Conservation (phyloP, 306 rosid species). For the Pterocarpus macrocarpus region DNA sequence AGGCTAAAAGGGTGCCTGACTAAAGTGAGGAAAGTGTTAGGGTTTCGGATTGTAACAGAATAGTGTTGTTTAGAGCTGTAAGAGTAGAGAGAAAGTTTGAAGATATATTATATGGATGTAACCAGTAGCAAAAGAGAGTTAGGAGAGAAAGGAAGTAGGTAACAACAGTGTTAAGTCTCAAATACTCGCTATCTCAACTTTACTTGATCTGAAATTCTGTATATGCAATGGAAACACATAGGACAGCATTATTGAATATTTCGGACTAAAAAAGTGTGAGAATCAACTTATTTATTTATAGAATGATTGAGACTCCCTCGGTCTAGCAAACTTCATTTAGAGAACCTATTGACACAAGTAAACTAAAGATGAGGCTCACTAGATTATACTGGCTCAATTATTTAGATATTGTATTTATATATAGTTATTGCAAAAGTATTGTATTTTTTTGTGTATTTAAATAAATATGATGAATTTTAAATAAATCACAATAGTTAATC, state of each 20-base stretch:
- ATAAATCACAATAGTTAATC: too few relatives aligned
- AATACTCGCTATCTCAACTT: background rate
- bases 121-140: constrained; percentile 1
- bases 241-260: background rate
- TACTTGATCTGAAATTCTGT: background rate
- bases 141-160: background rate
- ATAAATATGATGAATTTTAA: too few relatives aligned
- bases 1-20: background rate
- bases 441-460: too few relatives aligned
- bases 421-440: too few relatives aligned
- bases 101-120: background rate
- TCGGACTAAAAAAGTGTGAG: background rate
- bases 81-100: background rate
- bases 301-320: too few relatives aligned
- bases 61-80: background rate
- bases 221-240: background rate
- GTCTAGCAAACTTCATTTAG: too few relatives aligned
- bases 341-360: too few relatives aligned
- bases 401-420: too few relatives aligned
- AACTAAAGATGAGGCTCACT: too few relatives aligned
- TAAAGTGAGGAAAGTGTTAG: background rate
- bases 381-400: too few relatives aligned
- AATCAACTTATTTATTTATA: too few relatives aligned
- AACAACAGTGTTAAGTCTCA: background rate
- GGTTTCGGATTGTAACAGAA: constrained; percentile 8